phyloP scores from a whole-genome alignment of 495 filamentous ascomycete genomes.

The Acidiella bohemica region DNA sequence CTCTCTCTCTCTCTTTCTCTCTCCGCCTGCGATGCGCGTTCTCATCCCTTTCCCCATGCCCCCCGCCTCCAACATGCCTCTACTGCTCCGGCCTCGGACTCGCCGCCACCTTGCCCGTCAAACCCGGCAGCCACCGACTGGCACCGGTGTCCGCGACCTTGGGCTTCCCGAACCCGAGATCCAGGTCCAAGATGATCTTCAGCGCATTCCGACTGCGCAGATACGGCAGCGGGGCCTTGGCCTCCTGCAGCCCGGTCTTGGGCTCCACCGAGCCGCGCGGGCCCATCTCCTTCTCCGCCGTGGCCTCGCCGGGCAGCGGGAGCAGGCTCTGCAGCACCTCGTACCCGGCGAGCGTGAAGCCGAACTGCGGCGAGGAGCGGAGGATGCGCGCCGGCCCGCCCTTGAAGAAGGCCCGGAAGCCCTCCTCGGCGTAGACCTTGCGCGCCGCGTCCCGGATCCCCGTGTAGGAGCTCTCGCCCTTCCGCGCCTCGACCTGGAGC shows the following conservation, averaged over 20 bases:
- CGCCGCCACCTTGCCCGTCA: too few relatives aligned
- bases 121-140: too few relatives aligned
- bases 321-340: slow-evolving; percentile 75
- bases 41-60: too few relatives aligned
- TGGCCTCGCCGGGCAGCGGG: slow-evolving; percentile 56
- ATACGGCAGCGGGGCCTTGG: slow-evolving; percentile 61
- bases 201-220: slow-evolving; percentile 84
- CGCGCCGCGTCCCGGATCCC: slow-evolving; percentile 73
- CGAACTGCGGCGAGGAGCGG: slow-evolving; percentile 91
- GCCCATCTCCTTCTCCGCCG: slow-evolving; percentile 2
- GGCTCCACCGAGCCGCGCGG: slow-evolving; percentile 40
- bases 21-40: too few relatives aligned
- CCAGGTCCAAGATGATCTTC: slow-evolving; percentile 89
- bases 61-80: too few relatives aligned
- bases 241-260: slow-evolving; percentile 41
- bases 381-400: slow-evolving; percentile 89
- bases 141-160: too few relatives aligned
- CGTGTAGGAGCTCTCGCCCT: slow-evolving; percentile 78
- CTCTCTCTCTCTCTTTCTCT: too few relatives aligned
- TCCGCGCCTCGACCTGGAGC: slow-evolving; percentile 90
- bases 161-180: slow-evolving; percentile 71
- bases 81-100: too few relatives aligned
- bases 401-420: slow-evolving; percentile 94
- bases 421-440: slow-evolving; percentile 79
- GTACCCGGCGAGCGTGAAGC: slow-evolving; percentile 90